These are phyloP conservation scores for Apiospora rasikravindrae DNA, from an alignment of 2,329 filamentous ascomycete genomes.

Conservation along the genomic window DNA sequence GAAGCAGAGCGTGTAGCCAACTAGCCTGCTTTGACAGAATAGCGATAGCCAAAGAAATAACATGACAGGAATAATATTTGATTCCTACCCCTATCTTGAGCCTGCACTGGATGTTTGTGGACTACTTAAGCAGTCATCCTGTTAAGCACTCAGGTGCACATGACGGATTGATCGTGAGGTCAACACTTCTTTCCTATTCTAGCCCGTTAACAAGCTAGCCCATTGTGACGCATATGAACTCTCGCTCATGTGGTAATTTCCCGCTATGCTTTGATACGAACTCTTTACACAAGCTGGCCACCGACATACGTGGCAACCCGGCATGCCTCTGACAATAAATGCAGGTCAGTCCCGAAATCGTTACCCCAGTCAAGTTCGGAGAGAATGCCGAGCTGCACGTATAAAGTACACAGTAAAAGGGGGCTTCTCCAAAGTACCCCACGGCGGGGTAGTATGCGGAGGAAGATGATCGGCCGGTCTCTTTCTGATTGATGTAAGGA, in stretches of 20 bases:
- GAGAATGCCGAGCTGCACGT: not conserved
- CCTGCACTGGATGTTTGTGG: no score
- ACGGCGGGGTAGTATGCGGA: conserved; percentile 6
- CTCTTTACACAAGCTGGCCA: not conserved
- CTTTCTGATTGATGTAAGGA: not conserved
- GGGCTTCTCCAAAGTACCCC: not conserved
- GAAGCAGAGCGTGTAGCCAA: conserved; percentile 18
- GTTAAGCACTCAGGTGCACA: no score
- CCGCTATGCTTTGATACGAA: not conserved
- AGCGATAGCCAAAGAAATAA: no score
- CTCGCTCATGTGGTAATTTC: not conserved
- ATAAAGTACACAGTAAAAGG: not conserved
- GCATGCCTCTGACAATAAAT: not conserved
- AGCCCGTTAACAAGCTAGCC: not conserved
- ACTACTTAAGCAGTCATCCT: no score
- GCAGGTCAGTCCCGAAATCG: not conserved
- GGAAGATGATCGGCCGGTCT: not conserved
- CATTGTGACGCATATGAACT: not conserved
- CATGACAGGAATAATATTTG: no score
- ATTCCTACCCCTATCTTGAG: no score
- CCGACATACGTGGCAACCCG: not conserved
- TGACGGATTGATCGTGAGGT: not conserved
- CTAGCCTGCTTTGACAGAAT: not conserved
- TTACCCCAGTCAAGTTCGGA: not conserved
- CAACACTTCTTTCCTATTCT: not conserved